A percentile compares a stretch with the other conserved stretches of the same genome.
Conservation (phyloP, 1,284 basidiomycete species). For the Gomphus bonarii region DNA sequence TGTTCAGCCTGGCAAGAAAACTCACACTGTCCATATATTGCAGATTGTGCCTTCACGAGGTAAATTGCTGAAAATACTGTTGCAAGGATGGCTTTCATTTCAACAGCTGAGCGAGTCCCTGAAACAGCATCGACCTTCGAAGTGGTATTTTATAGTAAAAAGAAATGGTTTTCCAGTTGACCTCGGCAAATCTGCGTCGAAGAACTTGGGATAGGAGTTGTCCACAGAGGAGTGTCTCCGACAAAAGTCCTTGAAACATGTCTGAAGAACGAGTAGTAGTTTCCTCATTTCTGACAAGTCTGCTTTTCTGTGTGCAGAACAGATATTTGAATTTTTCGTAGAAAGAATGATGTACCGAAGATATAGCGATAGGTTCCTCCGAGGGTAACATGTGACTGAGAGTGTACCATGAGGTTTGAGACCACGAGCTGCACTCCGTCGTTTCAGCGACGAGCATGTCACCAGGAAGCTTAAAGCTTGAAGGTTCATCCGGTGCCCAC, state of each 20-base stretch:
- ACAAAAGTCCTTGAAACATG: not conserved
- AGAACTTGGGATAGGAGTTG: no score
- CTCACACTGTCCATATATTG: slow-evolving; percentile 4
- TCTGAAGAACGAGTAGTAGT: not conserved
- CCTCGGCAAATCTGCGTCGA: not conserved
- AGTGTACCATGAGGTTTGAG: not conserved
- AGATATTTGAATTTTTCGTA: not conserved
- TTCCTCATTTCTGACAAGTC: not conserved
- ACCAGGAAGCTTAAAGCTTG: not conserved
- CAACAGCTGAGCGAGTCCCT: not conserved
- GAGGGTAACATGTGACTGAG: not conserved
- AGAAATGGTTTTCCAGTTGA: not conserved
- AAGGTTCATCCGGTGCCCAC: not conserved
- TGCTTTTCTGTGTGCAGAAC: not conserved
- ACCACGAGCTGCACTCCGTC: not conserved
- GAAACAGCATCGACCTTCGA: not conserved
- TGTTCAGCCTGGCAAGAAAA: not conserved
- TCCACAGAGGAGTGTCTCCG: not conserved
- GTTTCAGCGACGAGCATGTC: not conserved
- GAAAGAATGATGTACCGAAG: not conserved
- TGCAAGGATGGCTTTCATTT: slow-evolving; percentile 1
- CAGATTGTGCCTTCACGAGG: not conserved
- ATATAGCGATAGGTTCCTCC: not conserved
- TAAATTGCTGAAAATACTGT: not conserved
- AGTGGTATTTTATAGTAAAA: not conserved